Evolutionary conservation across 257 asterid genomes (phyloP).

Genomic region (Lycium ferocissimum): DNA sequence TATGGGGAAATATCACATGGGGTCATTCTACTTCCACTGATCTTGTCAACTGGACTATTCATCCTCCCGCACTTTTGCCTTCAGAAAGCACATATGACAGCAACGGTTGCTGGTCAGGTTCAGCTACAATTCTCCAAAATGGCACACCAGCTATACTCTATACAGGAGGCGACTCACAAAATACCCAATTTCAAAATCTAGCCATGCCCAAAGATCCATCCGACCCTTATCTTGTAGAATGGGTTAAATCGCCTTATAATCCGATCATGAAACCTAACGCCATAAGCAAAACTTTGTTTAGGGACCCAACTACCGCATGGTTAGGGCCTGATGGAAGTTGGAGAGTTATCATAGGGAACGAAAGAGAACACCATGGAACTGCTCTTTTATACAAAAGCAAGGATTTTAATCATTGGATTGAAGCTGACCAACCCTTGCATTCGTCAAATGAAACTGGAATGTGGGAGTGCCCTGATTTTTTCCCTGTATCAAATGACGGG

Average conservation of each 20-base stretch:
- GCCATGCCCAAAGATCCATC: constrained; percentile 59
- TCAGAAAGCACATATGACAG: constrained; percentile 49
- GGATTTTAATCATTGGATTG: neutral
- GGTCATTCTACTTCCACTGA: constrained; percentile 42
- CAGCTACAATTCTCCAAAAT: constrained; percentile 53
- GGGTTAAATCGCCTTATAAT: constrained; percentile 56
- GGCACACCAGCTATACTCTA: constrained; percentile 57
- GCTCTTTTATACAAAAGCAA: constrained; percentile 19
- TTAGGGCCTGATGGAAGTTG: constrained; percentile 46
- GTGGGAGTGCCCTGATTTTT: neutral
- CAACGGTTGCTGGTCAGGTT: constrained; percentile 24
- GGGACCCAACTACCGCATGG: constrained; percentile 63
- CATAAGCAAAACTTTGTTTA: constrained; percentile 26
- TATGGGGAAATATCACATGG: constrained; percentile 48
- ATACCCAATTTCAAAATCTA: constrained; percentile 61
- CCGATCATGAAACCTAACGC: constrained; percentile 51
- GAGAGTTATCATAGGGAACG: constrained; percentile 49
- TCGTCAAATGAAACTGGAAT: neutral
- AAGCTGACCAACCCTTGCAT: neutral
- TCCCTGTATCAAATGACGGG: neutral
- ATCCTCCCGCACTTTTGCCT: constrained; percentile 52
- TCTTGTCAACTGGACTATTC: constrained; percentile 64
- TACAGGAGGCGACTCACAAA: constrained; percentile 47
- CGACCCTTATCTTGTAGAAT: constrained; percentile 55
- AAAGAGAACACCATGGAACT: constrained; percentile 32